phyloP scores from a whole-genome alignment of 2,329 filamentous ascomycete species.

The Aureobasidium lini region DNA sequence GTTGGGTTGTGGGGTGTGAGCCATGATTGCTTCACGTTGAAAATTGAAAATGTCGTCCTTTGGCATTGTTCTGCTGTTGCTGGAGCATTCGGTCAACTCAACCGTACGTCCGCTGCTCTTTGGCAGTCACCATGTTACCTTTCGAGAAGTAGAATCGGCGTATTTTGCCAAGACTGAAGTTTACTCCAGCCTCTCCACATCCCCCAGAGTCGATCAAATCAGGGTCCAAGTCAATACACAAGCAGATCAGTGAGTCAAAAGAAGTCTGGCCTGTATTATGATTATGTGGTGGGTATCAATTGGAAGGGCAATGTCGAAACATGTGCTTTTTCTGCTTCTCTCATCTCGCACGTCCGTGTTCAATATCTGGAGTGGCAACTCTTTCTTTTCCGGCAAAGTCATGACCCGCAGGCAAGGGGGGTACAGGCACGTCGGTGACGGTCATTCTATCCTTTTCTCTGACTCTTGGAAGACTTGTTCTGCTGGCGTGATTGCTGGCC shows the following conservation, averaged over 20 bases:
- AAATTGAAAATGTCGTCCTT: no score
- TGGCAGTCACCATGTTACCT: no score
- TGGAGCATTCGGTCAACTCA: no score
- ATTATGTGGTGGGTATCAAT: conserved; percentile 5
- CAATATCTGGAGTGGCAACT: background rate
- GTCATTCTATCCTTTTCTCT: conserved; percentile 13
- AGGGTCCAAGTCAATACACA: background rate
- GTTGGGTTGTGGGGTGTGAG: no score
- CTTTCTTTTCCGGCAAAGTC: conserved; percentile 3
- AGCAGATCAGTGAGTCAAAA: background rate
- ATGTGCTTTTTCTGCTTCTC: background rate
- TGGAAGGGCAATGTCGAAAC: background rate
- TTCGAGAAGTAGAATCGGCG: no score
- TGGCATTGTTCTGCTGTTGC: no score
- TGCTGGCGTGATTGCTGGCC: conserved; percentile 11
- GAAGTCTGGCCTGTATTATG: background rate
- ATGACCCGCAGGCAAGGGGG: background rate
- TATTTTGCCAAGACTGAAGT: no score
- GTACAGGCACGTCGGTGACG: background rate
- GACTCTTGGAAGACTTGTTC: conserved; percentile 12
- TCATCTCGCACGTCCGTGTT: background rate
- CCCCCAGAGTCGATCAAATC: background rate
- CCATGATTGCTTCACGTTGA: no score
- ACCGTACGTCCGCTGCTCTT: no score
- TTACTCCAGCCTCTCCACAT: background rate